These are phyloP conservation scores for Myxozyma neotropica DNA, from an alignment of 805 yeast species.

Conservation along the genomic window DNA sequence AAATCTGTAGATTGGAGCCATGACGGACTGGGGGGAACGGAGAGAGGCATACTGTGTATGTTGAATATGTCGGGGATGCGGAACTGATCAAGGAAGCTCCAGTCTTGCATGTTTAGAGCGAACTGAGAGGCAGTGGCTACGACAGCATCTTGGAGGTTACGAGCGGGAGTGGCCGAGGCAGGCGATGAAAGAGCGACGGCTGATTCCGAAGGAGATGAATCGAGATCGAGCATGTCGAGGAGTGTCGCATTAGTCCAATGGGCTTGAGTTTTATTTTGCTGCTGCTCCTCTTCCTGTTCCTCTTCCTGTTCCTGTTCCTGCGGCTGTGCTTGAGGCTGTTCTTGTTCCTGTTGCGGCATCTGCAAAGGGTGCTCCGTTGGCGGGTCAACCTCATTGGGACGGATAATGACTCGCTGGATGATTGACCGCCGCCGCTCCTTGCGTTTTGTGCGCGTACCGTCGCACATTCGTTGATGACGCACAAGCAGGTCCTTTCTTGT, in stretches of 20 bases:
- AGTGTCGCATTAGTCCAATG: not conserved
- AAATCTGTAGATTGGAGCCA: conserved; percentile 6
- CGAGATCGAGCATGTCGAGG: conserved; percentile 6
- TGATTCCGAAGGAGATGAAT: not conserved
- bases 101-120: conserved; percentile 16
- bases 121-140: conserved; percentile 16
- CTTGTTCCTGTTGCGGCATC: too few relatives aligned
- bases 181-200: not conserved
- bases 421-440: conserved; percentile 14
- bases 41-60: not conserved
- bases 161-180: not conserved
- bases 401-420: conserved; percentile 15
- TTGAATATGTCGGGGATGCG: conserved; percentile 11
- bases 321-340: not conserved
- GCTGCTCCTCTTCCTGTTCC: not conserved
- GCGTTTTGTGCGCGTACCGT: conserved; percentile 14
- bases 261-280: not conserved
- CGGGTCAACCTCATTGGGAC: conserved; percentile 13
- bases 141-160: conserved; percentile 12
- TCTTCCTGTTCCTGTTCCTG: not conserved
- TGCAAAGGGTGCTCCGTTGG: not conserved
- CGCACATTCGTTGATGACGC: conserved; percentile 27
- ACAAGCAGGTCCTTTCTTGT: conserved; percentile 29
- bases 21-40: conserved; percentile 5
- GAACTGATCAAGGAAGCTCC: conserved; percentile 15